These are phyloP conservation scores for Boechera retrofracta DNA, from an alignment of 345 rosid genomes.

Conservation along the genomic window DNA sequence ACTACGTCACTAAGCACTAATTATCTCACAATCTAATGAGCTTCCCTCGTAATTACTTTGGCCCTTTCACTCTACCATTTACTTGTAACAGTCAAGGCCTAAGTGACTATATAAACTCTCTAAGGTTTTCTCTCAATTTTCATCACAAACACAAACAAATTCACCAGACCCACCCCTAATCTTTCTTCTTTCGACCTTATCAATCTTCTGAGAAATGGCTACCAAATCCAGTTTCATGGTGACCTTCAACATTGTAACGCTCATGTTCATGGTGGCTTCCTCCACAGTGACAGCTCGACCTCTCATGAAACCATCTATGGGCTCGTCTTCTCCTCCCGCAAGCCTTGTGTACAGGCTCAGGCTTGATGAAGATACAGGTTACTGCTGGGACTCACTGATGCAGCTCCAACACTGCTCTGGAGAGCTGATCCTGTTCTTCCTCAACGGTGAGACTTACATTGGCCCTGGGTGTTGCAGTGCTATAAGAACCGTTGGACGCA, in stretches of 20 bases:
- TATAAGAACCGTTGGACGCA: slow-evolving; percentile 51
- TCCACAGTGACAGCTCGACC: slow-evolving; percentile 35
- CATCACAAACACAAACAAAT: slow-evolving; percentile 33
- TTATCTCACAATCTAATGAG: slow-evolving; percentile 27
- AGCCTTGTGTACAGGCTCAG: slow-evolving; percentile 50
- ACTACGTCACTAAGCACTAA: slow-evolving; percentile 37
- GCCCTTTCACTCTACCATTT: slow-evolving; percentile 34
- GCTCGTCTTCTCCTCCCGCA: slow-evolving; percentile 32
- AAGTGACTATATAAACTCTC: slow-evolving; percentile 30
- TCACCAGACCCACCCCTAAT: neutral
- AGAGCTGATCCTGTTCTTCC: slow-evolving; percentile 71
- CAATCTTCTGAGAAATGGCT: slow-evolving; percentile 23
- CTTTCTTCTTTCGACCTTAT: neutral
- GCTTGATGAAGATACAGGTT: slow-evolving; percentile 52
- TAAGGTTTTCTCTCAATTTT: neutral
- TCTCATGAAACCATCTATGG: slow-evolving; percentile 37
- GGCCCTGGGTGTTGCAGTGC: slow-evolving; percentile 73
- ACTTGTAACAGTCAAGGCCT: slow-evolving; percentile 35
- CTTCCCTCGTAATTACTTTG: slow-evolving; percentile 21
- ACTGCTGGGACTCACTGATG: slow-evolving; percentile 78
- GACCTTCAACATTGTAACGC: slow-evolving; percentile 24
- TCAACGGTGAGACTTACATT: slow-evolving; percentile 70
- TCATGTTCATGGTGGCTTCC: slow-evolving; percentile 40
- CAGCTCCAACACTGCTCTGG: slow-evolving; percentile 82
- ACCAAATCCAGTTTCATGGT: slow-evolving; percentile 11